phyloP scores from a whole-genome alignment of 2,329 filamentous ascomycete species.

The Trichoderma sp. region DNA sequence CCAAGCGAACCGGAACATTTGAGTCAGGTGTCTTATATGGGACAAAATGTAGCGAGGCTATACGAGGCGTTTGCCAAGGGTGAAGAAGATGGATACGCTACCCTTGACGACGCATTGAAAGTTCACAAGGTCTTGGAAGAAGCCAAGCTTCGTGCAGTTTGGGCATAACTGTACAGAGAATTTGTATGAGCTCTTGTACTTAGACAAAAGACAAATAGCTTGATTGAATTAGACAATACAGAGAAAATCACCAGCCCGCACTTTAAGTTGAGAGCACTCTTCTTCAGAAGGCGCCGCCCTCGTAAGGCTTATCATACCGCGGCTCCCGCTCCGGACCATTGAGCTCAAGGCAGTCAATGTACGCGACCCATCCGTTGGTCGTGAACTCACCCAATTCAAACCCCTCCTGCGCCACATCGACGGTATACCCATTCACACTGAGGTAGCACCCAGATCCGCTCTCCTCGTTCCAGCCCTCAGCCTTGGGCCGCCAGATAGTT shows the following conservation, averaged over 20 bases:
- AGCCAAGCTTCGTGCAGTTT: neutral
- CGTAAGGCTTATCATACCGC: neutral
- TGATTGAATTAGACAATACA: neutral
- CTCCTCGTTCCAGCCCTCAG: slow-evolving; percentile 1
- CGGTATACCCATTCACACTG: slow-evolving; percentile 8
- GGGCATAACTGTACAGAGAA: neutral
- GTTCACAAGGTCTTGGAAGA: slow-evolving; percentile 2
- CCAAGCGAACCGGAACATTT: neutral
- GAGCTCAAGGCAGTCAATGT: neutral
- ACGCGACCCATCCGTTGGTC: slow-evolving; percentile 1
- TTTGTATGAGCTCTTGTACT: neutral
- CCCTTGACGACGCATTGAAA: neutral
- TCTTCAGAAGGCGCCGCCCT: neutral
- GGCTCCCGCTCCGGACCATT: slow-evolving; percentile 1
- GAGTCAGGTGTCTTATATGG: neutral
- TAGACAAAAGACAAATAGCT: neutral
- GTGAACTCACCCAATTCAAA: slow-evolving; percentile 1
- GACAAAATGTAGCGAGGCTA: slow-evolving; percentile 2
- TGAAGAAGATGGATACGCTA: slow-evolving; percentile 4
- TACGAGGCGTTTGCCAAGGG: slow-evolving; percentile 1
- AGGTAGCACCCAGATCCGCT: neutral
- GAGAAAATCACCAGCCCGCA: neutral
- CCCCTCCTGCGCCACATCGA: neutral
- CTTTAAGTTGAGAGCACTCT: neutral
- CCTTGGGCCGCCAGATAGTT: neutral